phyloP scores from a whole-genome alignment of 2,329 filamentous ascomycete genomes.

The Clonostachys rosea region DNA sequence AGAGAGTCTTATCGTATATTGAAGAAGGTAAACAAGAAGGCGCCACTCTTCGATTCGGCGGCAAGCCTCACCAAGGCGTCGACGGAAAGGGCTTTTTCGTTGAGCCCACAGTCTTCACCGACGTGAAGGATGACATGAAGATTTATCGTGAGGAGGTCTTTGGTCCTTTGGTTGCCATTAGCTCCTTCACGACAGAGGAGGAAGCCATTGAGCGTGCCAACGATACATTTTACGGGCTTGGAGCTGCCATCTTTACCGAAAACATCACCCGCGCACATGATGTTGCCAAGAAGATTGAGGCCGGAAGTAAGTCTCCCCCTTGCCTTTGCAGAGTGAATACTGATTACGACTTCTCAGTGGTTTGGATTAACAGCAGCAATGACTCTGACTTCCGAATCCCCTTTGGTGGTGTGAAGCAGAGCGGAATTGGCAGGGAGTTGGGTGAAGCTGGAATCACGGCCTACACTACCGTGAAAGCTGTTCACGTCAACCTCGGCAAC shows the following conservation, averaged over 20 bases:
- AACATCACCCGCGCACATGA: constrained; percentile 32
- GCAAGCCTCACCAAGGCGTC: constrained; percentile 35
- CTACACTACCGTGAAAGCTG: constrained; percentile 28
- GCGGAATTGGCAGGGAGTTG: constrained; percentile 49
- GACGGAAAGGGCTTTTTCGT: constrained; percentile 13
- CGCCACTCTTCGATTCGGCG: constrained; percentile 61
- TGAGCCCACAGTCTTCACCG: constrained; percentile 13
- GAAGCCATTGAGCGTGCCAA: constrained; percentile 13
- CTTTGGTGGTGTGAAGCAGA: constrained; percentile 49
- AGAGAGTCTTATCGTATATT: constrained; percentile 18
- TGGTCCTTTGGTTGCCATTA: constrained; percentile 13
- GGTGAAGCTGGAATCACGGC: constrained; percentile 31
- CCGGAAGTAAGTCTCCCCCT: constrained; percentile 22
- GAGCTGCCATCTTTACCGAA: constrained; percentile 47
- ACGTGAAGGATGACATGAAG: constrained; percentile 10
- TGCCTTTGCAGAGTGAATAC: no score
- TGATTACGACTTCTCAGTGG: constrained; percentile 7
- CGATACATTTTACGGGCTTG: constrained; percentile 45
- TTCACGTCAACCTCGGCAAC: constrained; percentile 13
- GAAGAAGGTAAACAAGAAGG: constrained; percentile 33
- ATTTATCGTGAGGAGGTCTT: constrained; percentile 17
- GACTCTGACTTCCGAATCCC: constrained; percentile 12
- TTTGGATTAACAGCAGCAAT: constrained; percentile 24
- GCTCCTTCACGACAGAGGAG: constrained; percentile 10
- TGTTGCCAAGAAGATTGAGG: constrained; percentile 41